Evolutionary conservation across 805 yeast genomes (phyloP).

Genomic region (Schwanniomyces occidentalis): DNA sequence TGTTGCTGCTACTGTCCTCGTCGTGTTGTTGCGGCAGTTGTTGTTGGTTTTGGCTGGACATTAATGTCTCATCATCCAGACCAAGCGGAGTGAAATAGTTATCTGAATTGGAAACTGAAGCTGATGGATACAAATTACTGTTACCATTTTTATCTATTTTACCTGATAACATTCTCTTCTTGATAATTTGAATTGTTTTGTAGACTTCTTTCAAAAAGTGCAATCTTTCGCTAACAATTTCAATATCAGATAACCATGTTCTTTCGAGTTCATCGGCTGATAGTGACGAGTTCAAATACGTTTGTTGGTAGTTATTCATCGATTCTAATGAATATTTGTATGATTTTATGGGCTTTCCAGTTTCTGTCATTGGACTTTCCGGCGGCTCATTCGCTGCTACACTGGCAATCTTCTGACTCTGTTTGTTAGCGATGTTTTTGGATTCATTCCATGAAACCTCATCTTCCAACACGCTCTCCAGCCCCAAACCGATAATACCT

Average conservation of each 20-base stretch:
- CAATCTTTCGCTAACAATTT: constrained; percentile 25
- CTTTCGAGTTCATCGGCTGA: constrained; percentile 13
- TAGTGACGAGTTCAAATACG: constrained; percentile 1
- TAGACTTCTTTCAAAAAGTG: constrained; percentile 29
- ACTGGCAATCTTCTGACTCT: too few species aligned
- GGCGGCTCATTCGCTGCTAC: too few species aligned
- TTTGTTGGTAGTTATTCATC: constrained; percentile 8
- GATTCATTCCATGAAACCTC: too few species aligned
- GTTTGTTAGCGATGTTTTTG: too few species aligned
- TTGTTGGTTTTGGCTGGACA: constrained; percentile 7
- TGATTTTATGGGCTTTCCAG: background rate
- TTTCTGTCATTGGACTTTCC: background rate
- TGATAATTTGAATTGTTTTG: constrained; percentile 22
- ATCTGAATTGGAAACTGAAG: background rate
- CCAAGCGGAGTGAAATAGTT: constrained; percentile 5
- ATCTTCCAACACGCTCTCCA: too few species aligned
- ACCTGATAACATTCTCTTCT: constrained; percentile 14
- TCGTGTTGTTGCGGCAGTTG: constrained; percentile 13
- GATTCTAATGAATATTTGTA: constrained; percentile 9
- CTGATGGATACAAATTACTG: background rate
- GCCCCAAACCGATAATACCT: too few species aligned
- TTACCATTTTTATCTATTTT: constrained; percentile 3
- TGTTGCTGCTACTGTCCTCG: constrained; percentile 15
- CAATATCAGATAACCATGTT: constrained; percentile 25
- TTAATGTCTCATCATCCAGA: constrained; percentile 11